phyloP scores from a whole-genome alignment of 148 eudicot species.

The Rhododendron molle region DNA sequence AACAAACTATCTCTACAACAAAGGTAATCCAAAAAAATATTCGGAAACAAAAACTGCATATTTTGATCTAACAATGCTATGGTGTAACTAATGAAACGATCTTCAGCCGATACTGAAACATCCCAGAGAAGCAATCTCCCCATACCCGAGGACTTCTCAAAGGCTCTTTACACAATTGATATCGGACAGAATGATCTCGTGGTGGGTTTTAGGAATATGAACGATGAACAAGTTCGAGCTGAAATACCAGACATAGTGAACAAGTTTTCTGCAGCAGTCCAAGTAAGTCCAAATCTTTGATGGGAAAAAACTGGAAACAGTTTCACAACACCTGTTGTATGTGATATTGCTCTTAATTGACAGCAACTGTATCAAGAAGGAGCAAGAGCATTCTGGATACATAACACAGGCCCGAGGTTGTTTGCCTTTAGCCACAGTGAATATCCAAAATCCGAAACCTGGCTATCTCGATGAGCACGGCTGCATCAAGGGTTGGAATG shows the following conservation, averaged over 20 bases:
- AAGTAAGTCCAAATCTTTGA: constrained; percentile 13
- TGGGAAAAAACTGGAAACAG: neutral
- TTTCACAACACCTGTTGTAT: neutral
- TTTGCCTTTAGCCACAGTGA: constrained; percentile 13
- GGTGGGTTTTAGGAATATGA: constrained; percentile 34
- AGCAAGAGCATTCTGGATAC: constrained; percentile 14
- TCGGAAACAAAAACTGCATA: neutral
- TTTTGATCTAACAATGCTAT: neutral
- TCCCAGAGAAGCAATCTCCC: constrained; percentile 37
- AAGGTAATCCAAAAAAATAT: neutral
- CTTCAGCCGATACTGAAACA: constrained; percentile 15
- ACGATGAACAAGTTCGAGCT: constrained; percentile 33
- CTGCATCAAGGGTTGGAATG: constrained; percentile 4
- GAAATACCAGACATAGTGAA: constrained; percentile 35
- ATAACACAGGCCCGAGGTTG: constrained; percentile 39
- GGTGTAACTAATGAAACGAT: neutral
- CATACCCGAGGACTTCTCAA: constrained; percentile 41
- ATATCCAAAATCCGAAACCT: neutral
- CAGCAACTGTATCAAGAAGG: constrained; percentile 13
- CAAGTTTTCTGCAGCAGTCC: constrained; percentile 38
- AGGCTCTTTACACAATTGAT: constrained; percentile 36
- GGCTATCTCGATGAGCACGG: constrained; percentile 6
- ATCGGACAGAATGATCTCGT: constrained; percentile 19
- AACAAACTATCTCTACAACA: constrained; percentile 41
- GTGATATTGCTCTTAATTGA: neutral